phyloP scores from a whole-genome alignment of 768 basidiomycete species.

The Collybia mongolica region DNA sequence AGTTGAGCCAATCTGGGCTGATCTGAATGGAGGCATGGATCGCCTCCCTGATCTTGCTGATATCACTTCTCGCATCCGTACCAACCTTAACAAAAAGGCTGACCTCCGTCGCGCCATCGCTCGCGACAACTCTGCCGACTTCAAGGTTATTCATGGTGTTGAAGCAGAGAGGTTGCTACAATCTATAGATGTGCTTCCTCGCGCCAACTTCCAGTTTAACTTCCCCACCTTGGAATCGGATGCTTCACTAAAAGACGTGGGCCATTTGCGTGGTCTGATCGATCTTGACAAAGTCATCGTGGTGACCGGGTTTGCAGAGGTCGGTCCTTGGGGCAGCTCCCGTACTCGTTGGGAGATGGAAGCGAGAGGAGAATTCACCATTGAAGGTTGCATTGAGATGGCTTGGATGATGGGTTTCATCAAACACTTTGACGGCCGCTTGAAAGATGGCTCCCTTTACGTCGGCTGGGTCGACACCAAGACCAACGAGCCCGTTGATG shows the following conservation, averaged over 20 bases:
- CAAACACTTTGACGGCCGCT: slow-evolving; percentile 97
- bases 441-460: slow-evolving; percentile 88
- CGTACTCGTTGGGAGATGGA: slow-evolving; percentile 99
- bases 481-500: slow-evolving; percentile 90
- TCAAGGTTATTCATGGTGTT: slow-evolving; percentile 84
- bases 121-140: slow-evolving; percentile 94
- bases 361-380: slow-evolving; percentile 93
- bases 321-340: slow-evolving; percentile 97
- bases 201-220: slow-evolving; percentile 96
- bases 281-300: slow-evolving; percentile 97
- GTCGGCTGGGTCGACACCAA: slow-evolving; percentile 99
- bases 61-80: slow-evolving; percentile 84
- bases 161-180: slow-evolving; percentile 93
- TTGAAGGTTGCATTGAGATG: slow-evolving; percentile 99
- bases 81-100: slow-evolving; percentile 78
- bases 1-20: slow-evolving; percentile 99
- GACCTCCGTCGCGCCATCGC: slow-evolving; percentile 92
- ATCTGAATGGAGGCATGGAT: slow-evolving; percentile 98
- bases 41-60: slow-evolving; percentile 93
- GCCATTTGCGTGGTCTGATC: slow-evolving; percentile 81
- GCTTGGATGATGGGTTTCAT: slow-evolving; percentile 99
- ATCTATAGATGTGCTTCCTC: slow-evolving; percentile 89
- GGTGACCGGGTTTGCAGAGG: slow-evolving; percentile 95
- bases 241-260: slow-evolving; percentile 71
- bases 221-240: slow-evolving; percentile 83